These are phyloP conservation scores for Saccharomycopsis fermentans DNA, from an alignment of 805 yeast genomes.

Conservation along the genomic window DNA sequence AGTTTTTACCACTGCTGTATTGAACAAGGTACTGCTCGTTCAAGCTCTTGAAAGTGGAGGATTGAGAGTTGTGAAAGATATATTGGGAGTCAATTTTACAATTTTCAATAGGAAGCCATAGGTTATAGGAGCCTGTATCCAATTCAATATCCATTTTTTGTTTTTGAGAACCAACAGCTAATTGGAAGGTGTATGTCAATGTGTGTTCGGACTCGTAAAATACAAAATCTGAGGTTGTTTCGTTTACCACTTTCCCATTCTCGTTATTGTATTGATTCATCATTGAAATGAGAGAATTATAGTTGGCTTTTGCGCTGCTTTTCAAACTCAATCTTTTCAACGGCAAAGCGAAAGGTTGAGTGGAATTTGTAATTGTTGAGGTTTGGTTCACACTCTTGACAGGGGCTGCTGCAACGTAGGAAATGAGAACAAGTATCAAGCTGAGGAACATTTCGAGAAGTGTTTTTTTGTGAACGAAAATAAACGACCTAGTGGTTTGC, in stretches of 20 bases:
- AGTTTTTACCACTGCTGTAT: constrained; percentile 39
- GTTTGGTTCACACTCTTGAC: neutral
- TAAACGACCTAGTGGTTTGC: too few relatives aligned
- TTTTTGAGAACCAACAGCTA: constrained; percentile 33
- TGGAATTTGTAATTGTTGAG: neutral
- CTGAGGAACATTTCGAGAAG: too few relatives aligned
- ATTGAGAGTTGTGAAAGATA: constrained; percentile 24
- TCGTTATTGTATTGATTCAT: neutral
- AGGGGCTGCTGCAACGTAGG: too few relatives aligned
- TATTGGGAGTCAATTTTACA: neutral
- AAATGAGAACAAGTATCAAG: too few relatives aligned
- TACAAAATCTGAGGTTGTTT: neutral
- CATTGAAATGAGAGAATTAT: neutral
- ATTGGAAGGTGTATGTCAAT: constrained; percentile 21
- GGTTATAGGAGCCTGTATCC: constrained; percentile 41
- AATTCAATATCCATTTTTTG: constrained; percentile 32
- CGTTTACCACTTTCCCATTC: neutral
- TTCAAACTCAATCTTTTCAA: neutral
- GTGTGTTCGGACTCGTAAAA: neutral
- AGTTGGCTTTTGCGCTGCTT: neutral
- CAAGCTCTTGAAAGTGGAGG: constrained; percentile 27
- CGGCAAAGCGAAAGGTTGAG: neutral
- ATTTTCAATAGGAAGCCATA: constrained; percentile 33
- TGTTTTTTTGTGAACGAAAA: too few relatives aligned
- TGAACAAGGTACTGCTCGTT: constrained; percentile 19